phyloP scores from a whole-genome alignment of 176 grass and related monocot genomes.

The Chloris gayana region DNA sequence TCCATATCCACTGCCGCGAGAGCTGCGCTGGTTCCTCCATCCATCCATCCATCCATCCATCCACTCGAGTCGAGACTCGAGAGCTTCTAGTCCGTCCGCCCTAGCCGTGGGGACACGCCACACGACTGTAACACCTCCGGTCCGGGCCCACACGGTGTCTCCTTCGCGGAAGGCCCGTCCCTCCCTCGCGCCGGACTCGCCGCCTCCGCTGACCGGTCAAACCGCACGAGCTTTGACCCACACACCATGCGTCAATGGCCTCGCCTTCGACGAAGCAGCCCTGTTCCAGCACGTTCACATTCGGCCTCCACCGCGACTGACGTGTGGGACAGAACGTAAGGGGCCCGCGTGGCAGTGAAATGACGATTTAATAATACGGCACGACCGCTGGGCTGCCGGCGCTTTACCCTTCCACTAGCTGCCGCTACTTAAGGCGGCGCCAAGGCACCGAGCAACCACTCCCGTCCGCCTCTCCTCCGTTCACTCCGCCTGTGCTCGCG shows the following conservation, averaged over 20 bases:
- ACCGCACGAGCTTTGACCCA: slow-evolving; percentile 58
- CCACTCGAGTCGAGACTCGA: no score
- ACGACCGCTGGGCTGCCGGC: neutral
- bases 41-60: no score
- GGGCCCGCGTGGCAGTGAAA: neutral
- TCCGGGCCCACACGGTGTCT: slow-evolving; percentile 18
- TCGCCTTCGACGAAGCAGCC: slow-evolving; percentile 38
- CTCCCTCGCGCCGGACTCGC: neutral
- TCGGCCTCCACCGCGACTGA: neutral
- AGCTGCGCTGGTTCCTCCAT: no score
- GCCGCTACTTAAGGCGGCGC: slow-evolving; percentile 34
- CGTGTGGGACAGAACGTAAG: fast-evolving
- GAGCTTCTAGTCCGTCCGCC: neutral
- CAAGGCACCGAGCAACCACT: slow-evolving; percentile 20
- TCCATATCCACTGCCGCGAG: no score
- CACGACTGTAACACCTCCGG: neutral
- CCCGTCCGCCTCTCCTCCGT: slow-evolving; percentile 20
- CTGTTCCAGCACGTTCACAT: slow-evolving; percentile 8
- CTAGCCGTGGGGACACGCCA: slow-evolving; percentile 18
- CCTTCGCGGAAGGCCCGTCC: slow-evolving; percentile 34
- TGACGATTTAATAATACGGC: neutral
- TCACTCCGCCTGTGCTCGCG: no score
- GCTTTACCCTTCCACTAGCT: no score
- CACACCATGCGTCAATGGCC: neutral
- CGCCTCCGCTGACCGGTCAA: slow-evolving; percentile 56